Evolutionary conservation across 2,329 filamentous ascomycete genomes (phyloP), one percentile per base, ranked within the genome.

Genomic region (Aspergillus aculeatus): DNA sequence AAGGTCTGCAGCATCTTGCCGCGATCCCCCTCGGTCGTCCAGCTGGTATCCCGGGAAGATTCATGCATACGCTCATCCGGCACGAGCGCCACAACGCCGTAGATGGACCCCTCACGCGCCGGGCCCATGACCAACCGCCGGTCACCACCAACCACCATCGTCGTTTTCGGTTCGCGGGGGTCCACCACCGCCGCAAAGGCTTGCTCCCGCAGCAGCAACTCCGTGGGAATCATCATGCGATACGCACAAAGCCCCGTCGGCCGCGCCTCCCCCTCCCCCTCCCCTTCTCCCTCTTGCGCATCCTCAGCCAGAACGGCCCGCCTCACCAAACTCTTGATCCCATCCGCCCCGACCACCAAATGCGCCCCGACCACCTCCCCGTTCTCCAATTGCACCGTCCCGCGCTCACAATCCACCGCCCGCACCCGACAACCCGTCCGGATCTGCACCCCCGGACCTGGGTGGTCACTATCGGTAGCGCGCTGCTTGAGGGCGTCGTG

Each of bases 41-140:
- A 61, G 5, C 56, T 58, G n/a, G 44, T 55, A 1, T 10, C 29
- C 4, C 48, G 47, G 1, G 50, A 47, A 2, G 55, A 29, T 38
- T 58, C 51, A 24, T 61, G 48, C 19, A 54, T 58, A 1, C 47
- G 52, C 23, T 59, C 59, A 41, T 82, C 78, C 0, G 79, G 79
- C 0, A 82, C 78, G 6, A 82, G 64, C 0, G 75, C 76, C 4
- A 80, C 76, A 41, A 82, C 71, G 41, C 79, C 76, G 60, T 77
- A 80, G 0, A 81, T 63, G 4, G 73, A 68, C 0, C 75, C 76
- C 14, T 75, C 67, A 5, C 80, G 68, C 0, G 75, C 78, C 1
- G 80, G 80, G 2, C 79, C 80, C 77, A 81, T 80, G 38, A 82
- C 75, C n/a, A 80, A 62, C 14, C 78, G 69, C 21, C 73, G 68